phyloP scores from a whole-genome alignment of 805 yeast species.

The Wickerhamiella dianesei region DNA sequence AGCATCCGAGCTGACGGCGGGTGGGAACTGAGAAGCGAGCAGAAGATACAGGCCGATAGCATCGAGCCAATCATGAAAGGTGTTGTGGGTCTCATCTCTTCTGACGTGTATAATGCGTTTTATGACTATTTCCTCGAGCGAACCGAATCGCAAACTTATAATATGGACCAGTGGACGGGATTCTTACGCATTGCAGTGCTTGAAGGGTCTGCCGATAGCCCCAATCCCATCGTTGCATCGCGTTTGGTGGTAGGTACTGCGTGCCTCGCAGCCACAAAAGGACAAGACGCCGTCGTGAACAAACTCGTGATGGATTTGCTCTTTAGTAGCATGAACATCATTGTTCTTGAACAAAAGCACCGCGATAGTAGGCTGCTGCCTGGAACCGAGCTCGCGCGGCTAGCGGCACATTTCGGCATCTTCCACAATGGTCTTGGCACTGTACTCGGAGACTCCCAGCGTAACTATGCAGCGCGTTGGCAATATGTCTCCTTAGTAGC shows the following conservation, averaged over 20 bases:
- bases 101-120: slow-evolving; percentile 2
- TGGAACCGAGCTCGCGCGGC: background rate
- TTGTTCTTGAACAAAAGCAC: background rate
- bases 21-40: background rate
- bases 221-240: background rate
- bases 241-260: background rate
- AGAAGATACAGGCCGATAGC: background rate
- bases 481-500: background rate
- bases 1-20: background rate
- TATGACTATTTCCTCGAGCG: slow-evolving; percentile 15
- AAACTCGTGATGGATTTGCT: background rate
- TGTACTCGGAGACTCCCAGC: background rate
- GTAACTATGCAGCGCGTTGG: background rate
- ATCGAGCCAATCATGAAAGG: slow-evolving; percentile 4
- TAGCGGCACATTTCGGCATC: background rate
- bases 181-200: background rate
- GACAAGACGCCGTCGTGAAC: background rate
- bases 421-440: background rate
- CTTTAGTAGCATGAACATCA: background rate
- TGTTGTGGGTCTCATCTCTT: slow-evolving; percentile 2
- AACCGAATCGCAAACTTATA: slow-evolving; percentile 3
- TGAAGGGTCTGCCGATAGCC: background rate
- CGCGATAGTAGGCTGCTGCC: background rate
- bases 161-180: background rate
- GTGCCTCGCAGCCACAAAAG: background rate